Evolutionary conservation across 164 flowering plant genomes (phyloP).

Genomic region (Umbilicus rupestris): DNA sequence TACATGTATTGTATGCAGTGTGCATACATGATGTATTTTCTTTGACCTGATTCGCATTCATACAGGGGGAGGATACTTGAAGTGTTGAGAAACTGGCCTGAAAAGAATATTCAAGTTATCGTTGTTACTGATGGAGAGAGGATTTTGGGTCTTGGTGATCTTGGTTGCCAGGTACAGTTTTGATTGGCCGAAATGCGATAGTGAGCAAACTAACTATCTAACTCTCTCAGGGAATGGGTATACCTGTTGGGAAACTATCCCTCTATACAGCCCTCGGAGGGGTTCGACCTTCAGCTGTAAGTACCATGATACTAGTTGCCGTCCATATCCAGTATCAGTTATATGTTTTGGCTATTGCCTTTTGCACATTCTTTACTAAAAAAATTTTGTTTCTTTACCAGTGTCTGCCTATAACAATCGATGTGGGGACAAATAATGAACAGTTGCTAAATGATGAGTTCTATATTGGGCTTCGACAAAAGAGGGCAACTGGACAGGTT

Average conservation of each 20-base stretch:
- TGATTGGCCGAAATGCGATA: background rate
- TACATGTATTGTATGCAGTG: background rate
- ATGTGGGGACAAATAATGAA: slow-evolving; percentile 21
- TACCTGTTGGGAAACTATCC: slow-evolving; percentile 20
- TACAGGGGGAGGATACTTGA: slow-evolving; percentile 33
- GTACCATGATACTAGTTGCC: background rate
- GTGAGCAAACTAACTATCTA: slow-evolving; percentile 2
- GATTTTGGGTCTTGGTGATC: slow-evolving; percentile 38
- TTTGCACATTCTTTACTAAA: background rate
- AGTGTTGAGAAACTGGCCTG: slow-evolving; percentile 35
- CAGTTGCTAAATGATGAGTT: slow-evolving; percentile 14
- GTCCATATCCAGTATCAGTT: background rate
- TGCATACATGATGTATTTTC: background rate
- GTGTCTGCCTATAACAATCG: slow-evolving; percentile 23
- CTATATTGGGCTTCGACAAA: slow-evolving; percentile 17
- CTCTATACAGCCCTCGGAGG: slow-evolving; percentile 20
- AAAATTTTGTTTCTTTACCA: background rate
- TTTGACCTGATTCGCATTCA: background rate
- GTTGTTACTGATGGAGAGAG: slow-evolving; percentile 41
- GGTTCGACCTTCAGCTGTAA: slow-evolving; percentile 21
- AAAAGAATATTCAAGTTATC: slow-evolving; percentile 29
- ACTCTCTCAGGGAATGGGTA: slow-evolving; percentile 19
- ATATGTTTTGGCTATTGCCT: background rate
- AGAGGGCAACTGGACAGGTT: slow-evolving; percentile 20
- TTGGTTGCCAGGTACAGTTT: slow-evolving; percentile 28